phyloP scores from a whole-genome alignment of 1,284 basidiomycete species.

The Tylopilus sp. region DNA sequence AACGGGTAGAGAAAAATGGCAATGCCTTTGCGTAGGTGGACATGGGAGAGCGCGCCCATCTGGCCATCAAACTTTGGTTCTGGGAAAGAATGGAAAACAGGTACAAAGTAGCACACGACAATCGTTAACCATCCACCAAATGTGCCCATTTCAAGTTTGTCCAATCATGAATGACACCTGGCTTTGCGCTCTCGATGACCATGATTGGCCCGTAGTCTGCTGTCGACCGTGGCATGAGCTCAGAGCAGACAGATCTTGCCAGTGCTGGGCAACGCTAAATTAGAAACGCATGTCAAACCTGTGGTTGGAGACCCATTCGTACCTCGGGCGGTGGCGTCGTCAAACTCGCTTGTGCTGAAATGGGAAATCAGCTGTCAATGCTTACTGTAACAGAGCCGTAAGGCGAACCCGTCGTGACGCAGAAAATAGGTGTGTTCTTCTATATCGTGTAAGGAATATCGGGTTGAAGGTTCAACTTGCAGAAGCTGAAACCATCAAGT shows the following conservation, averaged over 20 bases:
- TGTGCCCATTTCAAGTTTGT: constrained; percentile 18
- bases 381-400: neutral
- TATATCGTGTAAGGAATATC: constrained; percentile 20
- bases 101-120: neutral
- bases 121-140: constrained; percentile 9
- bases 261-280: constrained; percentile 15
- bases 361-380: constrained; percentile 7
- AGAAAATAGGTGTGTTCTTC: constrained; percentile 28
- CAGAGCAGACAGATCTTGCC: constrained; percentile 18
- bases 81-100: neutral
- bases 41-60: constrained; percentile 4
- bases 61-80: constrained; percentile 2
- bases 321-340: constrained; percentile 23
- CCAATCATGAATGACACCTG: constrained; percentile 19
- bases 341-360: constrained; percentile 26
- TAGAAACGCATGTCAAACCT: constrained; percentile 5
- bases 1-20: constrained; percentile 19
- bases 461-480: constrained; percentile 11
- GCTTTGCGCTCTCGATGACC: constrained; percentile 14
- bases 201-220: neutral
- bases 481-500: constrained; percentile 21
- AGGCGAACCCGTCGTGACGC: constrained; percentile 20
- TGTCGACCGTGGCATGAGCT: constrained; percentile 20
- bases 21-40: constrained; percentile 18
- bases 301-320: neutral